Conservation (phyloP, 257 asterid species). For the Orobanche coerulescens region DNA sequence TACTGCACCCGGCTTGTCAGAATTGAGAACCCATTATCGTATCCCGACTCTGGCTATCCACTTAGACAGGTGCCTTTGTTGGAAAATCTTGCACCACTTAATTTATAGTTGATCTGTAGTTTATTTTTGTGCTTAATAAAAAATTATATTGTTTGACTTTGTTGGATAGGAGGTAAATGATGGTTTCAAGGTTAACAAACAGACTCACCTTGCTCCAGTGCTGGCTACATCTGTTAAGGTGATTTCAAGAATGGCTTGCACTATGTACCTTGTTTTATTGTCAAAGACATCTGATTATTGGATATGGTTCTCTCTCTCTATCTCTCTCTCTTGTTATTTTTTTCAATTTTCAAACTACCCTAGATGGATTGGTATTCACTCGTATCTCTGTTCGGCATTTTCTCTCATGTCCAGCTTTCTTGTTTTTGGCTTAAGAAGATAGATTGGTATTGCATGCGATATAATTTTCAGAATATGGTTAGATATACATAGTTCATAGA, state of each 20-base stretch:
- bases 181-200: conserved; percentile 79
- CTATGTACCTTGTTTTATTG: no score
- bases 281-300: not conserved
- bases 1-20: conserved; percentile 66
- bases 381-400: no score
- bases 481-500: not conserved
- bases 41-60: conserved; percentile 93
- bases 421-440: no score
- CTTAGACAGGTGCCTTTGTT: conserved; percentile 63
- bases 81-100: conserved; percentile 5
- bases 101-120: not conserved
- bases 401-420: no score
- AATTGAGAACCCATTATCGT: conserved; percentile 80
- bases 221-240: conserved; percentile 91
- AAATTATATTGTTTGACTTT: conserved; percentile 13
- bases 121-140: no score
- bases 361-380: not conserved
- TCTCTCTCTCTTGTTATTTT: no score
- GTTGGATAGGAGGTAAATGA: conserved; percentile 61
- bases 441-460: no score
- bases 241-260: not conserved
- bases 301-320: no score
- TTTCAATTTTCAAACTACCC: not conserved
- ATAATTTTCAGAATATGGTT: not conserved
- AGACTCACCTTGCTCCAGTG: conserved; percentile 75